Base-by-base conservation (phyloP, 2,329 filamentous ascomycete species). In the Colletotrichum australisinense region DNA sequence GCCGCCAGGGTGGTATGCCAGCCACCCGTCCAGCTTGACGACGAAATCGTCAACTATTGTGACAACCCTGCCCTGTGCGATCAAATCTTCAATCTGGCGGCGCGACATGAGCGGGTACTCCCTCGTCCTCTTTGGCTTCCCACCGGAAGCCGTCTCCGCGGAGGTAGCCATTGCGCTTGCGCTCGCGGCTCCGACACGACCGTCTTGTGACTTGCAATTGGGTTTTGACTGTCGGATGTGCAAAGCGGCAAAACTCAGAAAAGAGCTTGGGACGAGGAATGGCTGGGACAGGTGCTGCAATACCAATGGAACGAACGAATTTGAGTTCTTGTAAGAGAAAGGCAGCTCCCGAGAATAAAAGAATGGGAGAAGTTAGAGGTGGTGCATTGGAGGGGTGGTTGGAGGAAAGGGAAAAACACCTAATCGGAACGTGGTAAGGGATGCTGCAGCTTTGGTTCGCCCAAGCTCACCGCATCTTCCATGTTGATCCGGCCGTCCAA, bases 1-100 rank as follows among this genome's bases (percentile, higher is more conserved):
- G 77, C 97, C 97, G 70, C 97, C 97, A 14, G 97, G 97, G 79
- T 98, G 97, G 79, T 94, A 98, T 66, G 91, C 91, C 65, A 97
- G 85, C 94, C 95, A 99, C 52, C 93, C 88, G 82, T 98, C 96
- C 38, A 95, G 92, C 84, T 95, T 98, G 77, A 98, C 84, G 11
- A 98, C 95, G 78, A 91, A 90, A 73, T 91, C 88, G 77, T 98
- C 91, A 73, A 97, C 87, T 66, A 99, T 95, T 74, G 98, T 89
- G 69, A 99, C 89, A 75, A 91, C 90, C 71, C 90, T 90, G 5
- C 95, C 96, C 70, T 94, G 91, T 7, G 95, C 94, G 79, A 99
- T 98, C 78, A 96, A 85, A 6, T 88, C 91, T 82, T 98, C 95
- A 73, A 97, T 89, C 80, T 94, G 89, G 73, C 69, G 73, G 12